Percentiles rank a stretch among this genome's conserved stretches.
These are phyloP conservation scores for Geosmithia flava DNA, from an alignment of 2,329 filamentous ascomycete genomes.

Conservation along the genomic window DNA sequence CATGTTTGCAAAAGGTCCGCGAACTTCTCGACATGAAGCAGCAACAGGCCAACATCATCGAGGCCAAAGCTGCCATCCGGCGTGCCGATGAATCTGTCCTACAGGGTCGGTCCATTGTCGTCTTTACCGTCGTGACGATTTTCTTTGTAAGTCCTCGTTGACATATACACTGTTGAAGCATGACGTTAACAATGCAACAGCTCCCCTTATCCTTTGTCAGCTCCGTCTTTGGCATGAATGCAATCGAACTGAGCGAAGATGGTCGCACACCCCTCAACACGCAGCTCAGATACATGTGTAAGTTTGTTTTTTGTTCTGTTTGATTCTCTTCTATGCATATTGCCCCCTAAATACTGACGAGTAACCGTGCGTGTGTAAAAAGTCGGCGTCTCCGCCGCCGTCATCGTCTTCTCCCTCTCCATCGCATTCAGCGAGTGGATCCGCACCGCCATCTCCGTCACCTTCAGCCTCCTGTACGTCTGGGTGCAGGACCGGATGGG, in stretches of 20 bases:
- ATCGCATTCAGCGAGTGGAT: conserved; percentile 10
- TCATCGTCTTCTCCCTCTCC: conserved; percentile 8
- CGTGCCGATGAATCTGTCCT: conserved; percentile 25
- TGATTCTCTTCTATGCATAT: not conserved
- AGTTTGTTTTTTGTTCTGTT: not conserved
- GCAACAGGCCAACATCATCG: conserved; percentile 31
- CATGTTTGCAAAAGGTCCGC: conserved; percentile 8
- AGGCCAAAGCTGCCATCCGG: conserved; percentile 27
- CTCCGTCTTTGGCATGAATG: conserved; percentile 25
- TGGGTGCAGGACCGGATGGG: conserved; percentile 5
- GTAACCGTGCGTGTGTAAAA: not conserved
- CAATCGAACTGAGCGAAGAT: conserved; percentile 9
- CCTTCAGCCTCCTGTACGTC: conserved; percentile 3
- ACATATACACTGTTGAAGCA: not conserved
- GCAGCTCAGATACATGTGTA: conserved; percentile 11
- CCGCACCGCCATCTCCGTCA: conserved; percentile 6
- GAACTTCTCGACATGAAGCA: conserved; percentile 29
- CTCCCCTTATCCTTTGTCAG: conserved; percentile 23
- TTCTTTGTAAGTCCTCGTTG: conserved; percentile 22
- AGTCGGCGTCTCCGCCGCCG: conserved; percentile 8
- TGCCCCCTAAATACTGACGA: not conserved
- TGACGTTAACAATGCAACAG: conserved; percentile 6
- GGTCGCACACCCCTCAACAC: conserved; percentile 6
- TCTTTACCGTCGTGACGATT: conserved; percentile 33
- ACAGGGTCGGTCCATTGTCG: conserved; percentile 30